Conservation (phyloP, 1,139 yeast genomes). For the Entelexis sorbosivorans region DNA sequence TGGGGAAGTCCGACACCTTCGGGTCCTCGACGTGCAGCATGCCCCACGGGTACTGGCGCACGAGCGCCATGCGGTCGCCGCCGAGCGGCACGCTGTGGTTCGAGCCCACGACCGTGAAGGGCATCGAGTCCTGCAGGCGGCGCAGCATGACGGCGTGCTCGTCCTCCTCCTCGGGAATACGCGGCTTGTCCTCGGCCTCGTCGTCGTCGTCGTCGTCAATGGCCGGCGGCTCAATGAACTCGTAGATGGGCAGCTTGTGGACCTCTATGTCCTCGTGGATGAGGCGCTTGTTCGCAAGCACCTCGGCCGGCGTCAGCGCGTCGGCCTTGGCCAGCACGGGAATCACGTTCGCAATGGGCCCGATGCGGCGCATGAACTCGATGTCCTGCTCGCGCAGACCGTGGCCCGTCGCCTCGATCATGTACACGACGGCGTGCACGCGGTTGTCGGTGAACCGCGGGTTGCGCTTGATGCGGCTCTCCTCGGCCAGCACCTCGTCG, state of each 20-base stretch:
- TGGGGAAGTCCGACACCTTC: conserved; percentile 65
- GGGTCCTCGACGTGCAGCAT: conserved; percentile 78
- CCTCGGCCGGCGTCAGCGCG: conserved; percentile 67
- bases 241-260: conserved; percentile 73
- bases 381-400: conserved; percentile 67
- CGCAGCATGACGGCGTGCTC: conserved; percentile 48
- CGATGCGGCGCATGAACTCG: conserved; percentile 64
- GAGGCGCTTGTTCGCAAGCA: conserved; percentile 55
- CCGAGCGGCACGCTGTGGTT: conserved; percentile 14
- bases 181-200: neutral
- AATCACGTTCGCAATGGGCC: conserved; percentile 72
- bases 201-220: conserved; percentile 24
- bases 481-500: conserved; percentile 89
- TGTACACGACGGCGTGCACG: conserved; percentile 61
- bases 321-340: conserved; percentile 87
- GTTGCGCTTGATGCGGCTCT: conserved; percentile 81
- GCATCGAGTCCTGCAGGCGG: conserved; percentile 48
- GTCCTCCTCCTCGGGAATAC: conserved; percentile 28
- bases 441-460: conserved; percentile 69
- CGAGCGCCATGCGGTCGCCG: conserved; percentile 30
- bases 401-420: conserved; percentile 66
- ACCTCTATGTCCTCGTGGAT: conserved; percentile 67
- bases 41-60: conserved; percentile 95
- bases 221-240: conserved; percentile 42
- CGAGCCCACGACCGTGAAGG: conserved; percentile 72